These are phyloP conservation scores for Claviceps quebecensis DNA, from an alignment of 2,329 filamentous ascomycete species.

Conservation along the genomic window DNA sequence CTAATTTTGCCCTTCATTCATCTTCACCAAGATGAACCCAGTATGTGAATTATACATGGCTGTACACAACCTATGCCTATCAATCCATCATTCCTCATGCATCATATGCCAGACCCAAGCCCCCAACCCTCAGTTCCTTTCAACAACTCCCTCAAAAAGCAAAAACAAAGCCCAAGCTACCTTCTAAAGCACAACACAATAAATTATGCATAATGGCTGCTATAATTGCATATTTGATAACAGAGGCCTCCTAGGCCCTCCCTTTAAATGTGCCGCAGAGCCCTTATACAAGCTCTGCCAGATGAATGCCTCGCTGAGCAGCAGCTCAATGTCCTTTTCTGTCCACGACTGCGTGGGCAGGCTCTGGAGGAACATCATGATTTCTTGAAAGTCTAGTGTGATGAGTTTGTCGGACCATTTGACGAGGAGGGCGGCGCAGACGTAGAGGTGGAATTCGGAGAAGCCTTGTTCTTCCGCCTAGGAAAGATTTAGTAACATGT, in stretches of 20 bases:
- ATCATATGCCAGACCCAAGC: too few relatives aligned
- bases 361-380: slow-evolving; percentile 98
- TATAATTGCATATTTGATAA: slow-evolving; percentile 24
- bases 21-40: too few relatives aligned
- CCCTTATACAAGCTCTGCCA: slow-evolving; percentile 97
- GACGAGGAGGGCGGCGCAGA: slow-evolving; percentile 92
- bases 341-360: slow-evolving; percentile 90
- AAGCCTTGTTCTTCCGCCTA: slow-evolving; percentile 98
- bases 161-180: background rate
- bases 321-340: slow-evolving; percentile 91
- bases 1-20: too few relatives aligned
- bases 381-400: slow-evolving; percentile 96
- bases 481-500: background rate
- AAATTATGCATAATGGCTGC: background rate
- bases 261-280: slow-evolving; percentile 74
- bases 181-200: background rate
- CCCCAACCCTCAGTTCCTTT: too few relatives aligned
- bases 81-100: too few relatives aligned
- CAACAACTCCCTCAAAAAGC: background rate
- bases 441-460: slow-evolving; percentile 94
- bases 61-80: too few relatives aligned
- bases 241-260: slow-evolving; percentile 25
- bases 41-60: too few relatives aligned
- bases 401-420: slow-evolving; percentile 95
- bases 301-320: slow-evolving; percentile 93